Percentiles rank a stretch among this genome's conserved stretches.
Conservation (phyloP, 2,329 filamentous ascomycete species). For the Arthrobotrys iridis region DNA sequence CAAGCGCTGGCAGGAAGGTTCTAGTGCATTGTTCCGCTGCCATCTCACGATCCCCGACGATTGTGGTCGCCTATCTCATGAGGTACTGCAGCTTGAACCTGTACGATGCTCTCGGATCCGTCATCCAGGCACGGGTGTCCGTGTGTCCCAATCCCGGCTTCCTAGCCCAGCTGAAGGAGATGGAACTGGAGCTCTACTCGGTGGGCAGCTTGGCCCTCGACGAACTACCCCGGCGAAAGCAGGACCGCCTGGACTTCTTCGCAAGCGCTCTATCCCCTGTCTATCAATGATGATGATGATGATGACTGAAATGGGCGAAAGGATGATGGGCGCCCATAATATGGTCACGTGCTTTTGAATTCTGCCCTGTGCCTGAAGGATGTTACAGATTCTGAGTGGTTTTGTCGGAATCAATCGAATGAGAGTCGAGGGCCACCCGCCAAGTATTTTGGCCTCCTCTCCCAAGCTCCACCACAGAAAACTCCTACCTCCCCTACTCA, state of each 20-base stretch:
- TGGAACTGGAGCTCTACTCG: slow-evolving; percentile 15
- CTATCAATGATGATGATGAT: background rate
- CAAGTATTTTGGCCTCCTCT: slow-evolving; percentile 16
- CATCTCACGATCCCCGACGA: slow-evolving; percentile 20
- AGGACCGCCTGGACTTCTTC: slow-evolving; percentile 13
- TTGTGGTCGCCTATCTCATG: slow-evolving; percentile 22
- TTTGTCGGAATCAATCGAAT: background rate
- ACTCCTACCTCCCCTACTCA: slow-evolving; percentile 5
- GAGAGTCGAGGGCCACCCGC: background rate
- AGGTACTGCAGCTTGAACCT: slow-evolving; percentile 4
- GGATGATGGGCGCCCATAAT: no score
- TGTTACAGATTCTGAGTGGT: slow-evolving; percentile 8
- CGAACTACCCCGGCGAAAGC: slow-evolving; percentile 24
- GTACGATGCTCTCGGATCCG: slow-evolving; percentile 7
- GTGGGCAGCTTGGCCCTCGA: background rate
- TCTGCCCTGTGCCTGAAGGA: no score
- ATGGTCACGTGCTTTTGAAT: no score
- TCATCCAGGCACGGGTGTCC: slow-evolving; percentile 11
- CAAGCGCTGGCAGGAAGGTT: background rate
- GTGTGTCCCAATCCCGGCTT: slow-evolving; percentile 20
- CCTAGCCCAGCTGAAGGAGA: slow-evolving; percentile 1
- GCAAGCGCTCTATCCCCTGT: background rate
- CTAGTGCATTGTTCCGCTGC: slow-evolving; percentile 22
- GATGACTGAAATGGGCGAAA: background rate
- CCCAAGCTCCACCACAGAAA: slow-evolving; percentile 17